Conservation (phyloP, 225 moss, liverwort and hornwort genomes). For the Sphagnum tenellum region DNA sequence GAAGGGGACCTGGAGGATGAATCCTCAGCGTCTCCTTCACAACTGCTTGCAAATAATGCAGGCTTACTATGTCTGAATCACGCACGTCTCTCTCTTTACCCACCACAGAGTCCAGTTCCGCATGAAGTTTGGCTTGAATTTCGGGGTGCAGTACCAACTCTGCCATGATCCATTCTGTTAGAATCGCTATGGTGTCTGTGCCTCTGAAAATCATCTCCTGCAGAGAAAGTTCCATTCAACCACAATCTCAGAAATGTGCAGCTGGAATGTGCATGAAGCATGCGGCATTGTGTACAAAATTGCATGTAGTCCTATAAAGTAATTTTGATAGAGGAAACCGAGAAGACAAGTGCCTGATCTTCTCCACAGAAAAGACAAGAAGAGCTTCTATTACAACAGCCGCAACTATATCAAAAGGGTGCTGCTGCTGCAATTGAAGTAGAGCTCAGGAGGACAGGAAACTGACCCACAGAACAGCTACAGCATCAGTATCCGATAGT, state of each 20-base stretch:
- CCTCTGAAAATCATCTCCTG: constrained; percentile 74
- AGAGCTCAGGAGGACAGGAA: too few species aligned
- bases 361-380: too few species aligned
- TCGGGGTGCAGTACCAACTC: constrained; percentile 42
- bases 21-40: constrained; percentile 43
- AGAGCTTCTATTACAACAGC: too few species aligned
- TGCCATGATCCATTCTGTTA: constrained; percentile 57
- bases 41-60: constrained; percentile 43
- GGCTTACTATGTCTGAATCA: constrained; percentile 22
- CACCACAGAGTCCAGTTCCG: constrained; percentile 30
- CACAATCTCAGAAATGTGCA: too few species aligned
- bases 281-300: too few species aligned
- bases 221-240: neutral
- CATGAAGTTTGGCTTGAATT: constrained; percentile 36
- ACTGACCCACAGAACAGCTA: constrained; percentile 58
- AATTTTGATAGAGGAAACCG: too few species aligned
- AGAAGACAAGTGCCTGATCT: too few species aligned
- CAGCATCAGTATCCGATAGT: constrained; percentile 39
- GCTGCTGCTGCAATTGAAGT: too few species aligned
- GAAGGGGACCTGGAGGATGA: constrained; percentile 54
- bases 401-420: too few species aligned
- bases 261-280: too few species aligned
- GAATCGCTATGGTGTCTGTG: constrained; percentile 53
- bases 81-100: constrained; percentile 20
- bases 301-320: too few species aligned